phyloP scores from a whole-genome alignment of 2,329 filamentous ascomycete genomes.

The Trichocomaceae sp. region DNA sequence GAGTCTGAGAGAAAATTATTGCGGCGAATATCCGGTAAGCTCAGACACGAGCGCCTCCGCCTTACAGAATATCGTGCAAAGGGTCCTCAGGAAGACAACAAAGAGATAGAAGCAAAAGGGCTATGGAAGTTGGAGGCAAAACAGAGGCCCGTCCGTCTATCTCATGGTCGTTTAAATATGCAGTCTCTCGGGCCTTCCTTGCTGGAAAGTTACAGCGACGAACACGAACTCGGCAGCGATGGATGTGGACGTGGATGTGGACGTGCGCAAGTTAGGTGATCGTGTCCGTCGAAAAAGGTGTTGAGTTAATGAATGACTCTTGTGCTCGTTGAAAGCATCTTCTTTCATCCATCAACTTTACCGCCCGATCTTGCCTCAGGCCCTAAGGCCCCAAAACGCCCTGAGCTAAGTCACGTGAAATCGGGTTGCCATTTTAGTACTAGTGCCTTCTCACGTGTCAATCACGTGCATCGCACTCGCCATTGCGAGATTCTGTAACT shows the following conservation, averaged over 20 bases:
- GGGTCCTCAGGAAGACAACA: neutral
- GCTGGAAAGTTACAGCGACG: neutral
- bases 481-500: no score
- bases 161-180: conserved; percentile 1
- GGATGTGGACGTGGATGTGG: neutral
- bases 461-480: no score
- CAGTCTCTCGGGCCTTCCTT: neutral
- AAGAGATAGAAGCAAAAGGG: no score
- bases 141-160: neutral
- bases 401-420: neutral
- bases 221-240: neutral
- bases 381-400: no score
- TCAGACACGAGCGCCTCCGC: neutral
- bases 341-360: neutral
- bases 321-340: neutral
- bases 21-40: neutral
- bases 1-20: neutral
- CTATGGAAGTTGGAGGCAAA: neutral
- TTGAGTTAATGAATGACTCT: neutral
- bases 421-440: no score
- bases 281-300: neutral
- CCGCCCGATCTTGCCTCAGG: conserved; percentile 9
- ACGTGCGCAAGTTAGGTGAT: neutral
- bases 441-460: no score
- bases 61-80: neutral